Conservation (phyloP, 2,329 filamentous ascomycete genomes). For the Thermomyces lanuginosus region DNA sequence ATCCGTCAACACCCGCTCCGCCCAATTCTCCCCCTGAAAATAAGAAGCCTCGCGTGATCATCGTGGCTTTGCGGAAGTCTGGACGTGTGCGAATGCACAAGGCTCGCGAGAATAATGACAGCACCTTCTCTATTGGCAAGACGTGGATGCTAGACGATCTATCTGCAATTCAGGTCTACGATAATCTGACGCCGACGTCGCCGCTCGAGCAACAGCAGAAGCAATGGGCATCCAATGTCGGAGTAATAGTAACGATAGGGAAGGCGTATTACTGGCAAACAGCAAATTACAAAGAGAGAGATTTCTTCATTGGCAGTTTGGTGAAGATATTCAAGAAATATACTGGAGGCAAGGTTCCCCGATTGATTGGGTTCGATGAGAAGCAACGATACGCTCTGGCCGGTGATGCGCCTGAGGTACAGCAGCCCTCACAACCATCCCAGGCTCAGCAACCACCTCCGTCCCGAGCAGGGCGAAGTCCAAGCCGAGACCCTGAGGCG, state of each 20-base stretch:
- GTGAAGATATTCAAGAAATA: conserved; percentile 97
- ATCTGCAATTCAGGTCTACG: conserved; percentile 65
- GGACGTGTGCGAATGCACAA: conserved; percentile 93
- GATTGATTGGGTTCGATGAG: conserved; percentile 66
- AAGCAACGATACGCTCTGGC: conserved; percentile 61
- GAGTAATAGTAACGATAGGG: conserved; percentile 73
- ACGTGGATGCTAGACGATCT: conserved; percentile 95
- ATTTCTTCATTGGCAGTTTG: conserved; percentile 92
- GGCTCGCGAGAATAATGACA: conserved; percentile 85
- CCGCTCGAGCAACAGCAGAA: conserved; percentile 46
- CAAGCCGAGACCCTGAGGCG: conserved; percentile 25
- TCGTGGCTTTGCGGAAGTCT: conserved; percentile 82
- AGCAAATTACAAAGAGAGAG: conserved; percentile 85
- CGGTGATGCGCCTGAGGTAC: conserved; percentile 26
- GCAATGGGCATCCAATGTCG: conserved; percentile 65
- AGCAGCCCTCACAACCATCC: conserved; percentile 13
- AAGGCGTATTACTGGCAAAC: conserved; percentile 98
- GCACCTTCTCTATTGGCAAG: conserved; percentile 92
- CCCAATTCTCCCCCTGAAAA: conserved; percentile 55
- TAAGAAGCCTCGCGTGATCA: conserved; percentile 81
- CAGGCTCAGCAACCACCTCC: conserved; percentile 15
- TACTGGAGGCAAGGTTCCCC: conserved; percentile 67
- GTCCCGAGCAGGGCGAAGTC: conserved; percentile 16
- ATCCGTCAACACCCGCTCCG: conserved; percentile 71
- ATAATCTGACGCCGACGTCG: conserved; percentile 40